These are phyloP conservation scores for Pecoramyces ruminantium DNA, from an alignment of 192 early-diverging fungal species.

Conservation along the genomic window DNA sequence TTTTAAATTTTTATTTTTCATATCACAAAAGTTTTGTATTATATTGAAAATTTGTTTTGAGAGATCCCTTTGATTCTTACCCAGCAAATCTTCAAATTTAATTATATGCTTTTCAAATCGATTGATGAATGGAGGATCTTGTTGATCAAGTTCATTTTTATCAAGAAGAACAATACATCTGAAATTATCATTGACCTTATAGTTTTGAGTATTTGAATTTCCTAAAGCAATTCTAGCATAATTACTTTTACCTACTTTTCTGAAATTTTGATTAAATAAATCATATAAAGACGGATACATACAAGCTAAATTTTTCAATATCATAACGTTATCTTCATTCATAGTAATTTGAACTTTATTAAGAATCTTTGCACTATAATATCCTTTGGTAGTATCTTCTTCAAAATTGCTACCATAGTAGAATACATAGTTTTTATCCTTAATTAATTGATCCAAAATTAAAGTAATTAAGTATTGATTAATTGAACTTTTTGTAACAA, in stretches of 20 bases:
- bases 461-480: neutral
- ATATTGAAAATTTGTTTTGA: neutral
- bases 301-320: neutral
- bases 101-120: neutral
- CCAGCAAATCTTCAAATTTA: neutral
- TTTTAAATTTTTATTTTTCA: neutral
- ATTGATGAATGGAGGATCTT: neutral
- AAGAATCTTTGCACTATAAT: neutral
- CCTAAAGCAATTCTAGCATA: neutral
- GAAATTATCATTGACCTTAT: neutral
- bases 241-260: neutral
- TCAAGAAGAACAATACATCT: neutral
- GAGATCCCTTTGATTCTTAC: neutral
- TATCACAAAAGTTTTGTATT: neutral
- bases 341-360: neutral
- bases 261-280: neutral
- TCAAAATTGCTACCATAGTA: neutral
- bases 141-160: neutral
- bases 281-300: neutral
- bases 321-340: neutral
- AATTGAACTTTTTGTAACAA: neutral
- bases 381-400: neutral
- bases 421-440: neutral
- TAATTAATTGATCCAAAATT: neutral
- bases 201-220: neutral